phyloP scores from a whole-genome alignment of 257 asterid genomes.

The Echium plantagineum region DNA sequence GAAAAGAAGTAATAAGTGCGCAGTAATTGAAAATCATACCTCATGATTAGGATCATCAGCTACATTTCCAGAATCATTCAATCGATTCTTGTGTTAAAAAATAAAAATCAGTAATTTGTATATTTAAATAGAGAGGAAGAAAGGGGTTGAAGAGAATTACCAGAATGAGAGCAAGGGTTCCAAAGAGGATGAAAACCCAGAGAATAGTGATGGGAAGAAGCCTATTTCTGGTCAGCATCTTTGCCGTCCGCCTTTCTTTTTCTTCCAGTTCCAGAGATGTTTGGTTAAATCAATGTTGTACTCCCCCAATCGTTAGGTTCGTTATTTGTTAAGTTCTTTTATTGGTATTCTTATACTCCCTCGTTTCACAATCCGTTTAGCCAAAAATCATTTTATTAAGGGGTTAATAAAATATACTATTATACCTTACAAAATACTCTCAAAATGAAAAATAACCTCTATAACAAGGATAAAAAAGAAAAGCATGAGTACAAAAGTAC shows the following conservation, averaged over 20 bases:
- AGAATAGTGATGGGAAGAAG: constrained; percentile 35
- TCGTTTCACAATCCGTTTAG: too few species aligned
- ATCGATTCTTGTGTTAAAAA: constrained; percentile 42
- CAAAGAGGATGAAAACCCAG: constrained; percentile 62
- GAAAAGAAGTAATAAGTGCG: background rate
- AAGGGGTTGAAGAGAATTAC: constrained; percentile 16
- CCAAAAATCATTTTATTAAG: too few species aligned
- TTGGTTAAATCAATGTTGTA: too few species aligned
- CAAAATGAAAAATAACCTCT: too few species aligned
- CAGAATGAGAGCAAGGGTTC: constrained; percentile 60
- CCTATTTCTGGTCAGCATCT: constrained; percentile 36
- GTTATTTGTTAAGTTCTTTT: too few species aligned
- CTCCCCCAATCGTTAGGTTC: too few species aligned
- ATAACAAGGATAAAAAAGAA: too few species aligned
- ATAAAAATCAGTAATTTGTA: background rate
- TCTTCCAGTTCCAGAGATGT: too few species aligned
- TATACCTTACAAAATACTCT: too few species aligned
- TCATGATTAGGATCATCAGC: constrained; percentile 21
- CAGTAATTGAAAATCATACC: constrained; percentile 18
- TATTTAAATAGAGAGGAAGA: constrained; percentile 2
- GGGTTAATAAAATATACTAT: too few species aligned
- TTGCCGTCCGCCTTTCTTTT: background rate
- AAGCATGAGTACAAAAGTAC: too few species aligned
- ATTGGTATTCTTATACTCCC: too few species aligned
- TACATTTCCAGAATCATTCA: constrained; percentile 37